phyloP scores from a whole-genome alignment of 371 early-diverging fungal genomes.

The Phascolomyces articulosus region DNA sequence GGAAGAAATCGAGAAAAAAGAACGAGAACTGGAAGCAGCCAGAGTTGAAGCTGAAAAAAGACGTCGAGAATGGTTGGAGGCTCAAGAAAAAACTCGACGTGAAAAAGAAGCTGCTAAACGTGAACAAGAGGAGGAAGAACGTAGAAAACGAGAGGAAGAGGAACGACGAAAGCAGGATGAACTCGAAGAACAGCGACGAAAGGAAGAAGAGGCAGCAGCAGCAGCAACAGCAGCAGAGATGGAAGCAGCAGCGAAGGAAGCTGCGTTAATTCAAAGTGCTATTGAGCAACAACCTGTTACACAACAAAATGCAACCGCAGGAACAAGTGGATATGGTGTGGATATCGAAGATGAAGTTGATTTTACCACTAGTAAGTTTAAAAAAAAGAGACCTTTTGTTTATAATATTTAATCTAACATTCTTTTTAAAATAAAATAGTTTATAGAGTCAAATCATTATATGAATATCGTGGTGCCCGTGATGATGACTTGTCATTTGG shows the following conservation, averaged over 20 bases:
- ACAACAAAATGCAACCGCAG: conserved; percentile 32
- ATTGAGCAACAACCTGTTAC: not conserved
- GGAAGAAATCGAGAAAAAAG: conserved; percentile 31
- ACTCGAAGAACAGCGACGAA: conserved; percentile 12
- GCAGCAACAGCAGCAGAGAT: conserved; percentile 1
- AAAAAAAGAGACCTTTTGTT: not conserved
- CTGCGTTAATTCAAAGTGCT: not conserved
- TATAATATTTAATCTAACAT: not conserved
- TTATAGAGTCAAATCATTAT: conserved; percentile 49
- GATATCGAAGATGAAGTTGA: conserved; percentile 56
- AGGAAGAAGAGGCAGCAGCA: conserved; percentile 10
- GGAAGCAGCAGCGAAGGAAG: not conserved
- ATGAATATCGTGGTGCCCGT: conserved; percentile 49
- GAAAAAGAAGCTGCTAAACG: conserved; percentile 3
- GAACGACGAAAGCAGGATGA: conserved; percentile 4
- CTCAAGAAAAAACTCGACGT: conserved; percentile 16
- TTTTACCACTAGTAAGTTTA: conserved; percentile 41
- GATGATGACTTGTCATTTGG: conserved; percentile 51
- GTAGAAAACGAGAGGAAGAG: conserved; percentile 9
- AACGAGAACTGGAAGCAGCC: conserved; percentile 35
- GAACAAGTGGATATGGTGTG: conserved; percentile 46
- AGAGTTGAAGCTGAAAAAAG: conserved; percentile 32
- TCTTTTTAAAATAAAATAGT: conserved; percentile 20
- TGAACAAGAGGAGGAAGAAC: conserved; percentile 6
- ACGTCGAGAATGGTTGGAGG: conserved; percentile 30